These are phyloP conservation scores for Solanum paucissectum DNA, from an alignment of 257 asterid genomes.

Conservation along the genomic window DNA sequence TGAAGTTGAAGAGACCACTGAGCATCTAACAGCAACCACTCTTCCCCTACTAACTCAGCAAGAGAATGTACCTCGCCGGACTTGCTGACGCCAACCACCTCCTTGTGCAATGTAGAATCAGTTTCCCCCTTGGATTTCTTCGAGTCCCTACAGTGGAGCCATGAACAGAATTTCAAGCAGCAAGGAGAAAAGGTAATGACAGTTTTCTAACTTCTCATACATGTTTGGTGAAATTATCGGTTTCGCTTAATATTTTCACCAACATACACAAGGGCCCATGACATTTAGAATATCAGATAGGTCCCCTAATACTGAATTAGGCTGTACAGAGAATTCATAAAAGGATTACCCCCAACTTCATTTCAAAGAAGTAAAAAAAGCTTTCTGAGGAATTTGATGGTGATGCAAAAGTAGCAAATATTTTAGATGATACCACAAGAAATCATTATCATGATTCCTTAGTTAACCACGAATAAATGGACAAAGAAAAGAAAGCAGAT, in stretches of 20 bases:
- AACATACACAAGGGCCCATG: background rate
- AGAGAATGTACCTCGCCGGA: constrained; percentile 45
- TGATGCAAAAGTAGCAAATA: background rate
- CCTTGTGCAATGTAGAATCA: constrained; percentile 24
- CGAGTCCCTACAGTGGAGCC: constrained; percentile 36
- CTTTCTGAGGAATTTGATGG: background rate
- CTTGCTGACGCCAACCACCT: constrained; percentile 42
- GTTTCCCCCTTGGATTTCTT: constrained; percentile 42
- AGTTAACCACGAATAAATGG: background rate
- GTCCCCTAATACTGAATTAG: background rate
- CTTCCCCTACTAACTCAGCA: constrained; percentile 52
- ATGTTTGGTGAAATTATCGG: background rate
- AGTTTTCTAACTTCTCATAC: background rate
- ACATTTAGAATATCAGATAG: background rate
- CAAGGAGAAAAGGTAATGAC: background rate
- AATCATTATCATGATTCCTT: background rate
- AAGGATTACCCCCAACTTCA: background rate
- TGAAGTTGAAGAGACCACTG: constrained; percentile 68
- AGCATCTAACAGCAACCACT: constrained; percentile 62
- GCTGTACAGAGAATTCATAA: background rate
- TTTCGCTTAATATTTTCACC: background rate
- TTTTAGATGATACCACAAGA: background rate
- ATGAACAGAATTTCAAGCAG: background rate
- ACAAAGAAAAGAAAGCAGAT: background rate
- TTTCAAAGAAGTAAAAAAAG: background rate